Evolutionary conservation across 2,329 filamentous ascomycete species (phyloP).

Genomic region (Immersiporthe knoxdaviesiana): DNA sequence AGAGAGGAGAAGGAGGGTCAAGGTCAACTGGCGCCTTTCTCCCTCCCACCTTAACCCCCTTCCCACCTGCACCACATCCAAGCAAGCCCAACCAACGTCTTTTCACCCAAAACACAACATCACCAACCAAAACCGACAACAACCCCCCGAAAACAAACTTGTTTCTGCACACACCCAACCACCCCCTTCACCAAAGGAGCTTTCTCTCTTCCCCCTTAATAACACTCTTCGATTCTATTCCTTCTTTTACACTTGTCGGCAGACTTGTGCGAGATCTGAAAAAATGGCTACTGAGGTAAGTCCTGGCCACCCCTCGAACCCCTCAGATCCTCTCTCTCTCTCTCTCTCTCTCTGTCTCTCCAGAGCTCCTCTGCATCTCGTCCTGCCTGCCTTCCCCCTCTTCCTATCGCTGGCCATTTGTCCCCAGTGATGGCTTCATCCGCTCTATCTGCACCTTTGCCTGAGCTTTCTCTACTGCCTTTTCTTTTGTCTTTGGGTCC

Average conservation of each 20-base stretch:
- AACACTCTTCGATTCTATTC: constrained; percentile 23
- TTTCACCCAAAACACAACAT: constrained; percentile 30
- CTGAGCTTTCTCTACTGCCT: background rate
- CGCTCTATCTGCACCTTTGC: background rate
- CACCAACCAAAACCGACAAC: constrained; percentile 25
- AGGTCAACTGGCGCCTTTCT: constrained; percentile 18
- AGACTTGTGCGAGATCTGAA: constrained; percentile 29
- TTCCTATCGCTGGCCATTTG: background rate
- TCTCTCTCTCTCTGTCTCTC: too few species aligned
- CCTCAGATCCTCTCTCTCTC: constrained; percentile 12
- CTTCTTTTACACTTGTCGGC: constrained; percentile 26
- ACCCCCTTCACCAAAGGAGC: constrained; percentile 7
- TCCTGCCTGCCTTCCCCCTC: background rate
- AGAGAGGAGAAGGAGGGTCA: constrained; percentile 10
- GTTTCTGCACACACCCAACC: constrained; percentile 17
- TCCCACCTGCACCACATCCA: constrained; percentile 21
- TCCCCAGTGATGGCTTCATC: background rate
- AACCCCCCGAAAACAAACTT: constrained; percentile 19
- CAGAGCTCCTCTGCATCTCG: constrained; percentile 7
- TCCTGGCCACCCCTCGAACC: constrained; percentile 12
- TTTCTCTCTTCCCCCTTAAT: constrained; percentile 22
- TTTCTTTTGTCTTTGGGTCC: too few species aligned
- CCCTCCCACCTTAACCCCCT: constrained; percentile 25
- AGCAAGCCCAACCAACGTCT: constrained; percentile 16
- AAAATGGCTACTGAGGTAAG: constrained; percentile 41